phyloP scores from a whole-genome alignment of 305 asterid genomes.

The Rubia balearica region DNA sequence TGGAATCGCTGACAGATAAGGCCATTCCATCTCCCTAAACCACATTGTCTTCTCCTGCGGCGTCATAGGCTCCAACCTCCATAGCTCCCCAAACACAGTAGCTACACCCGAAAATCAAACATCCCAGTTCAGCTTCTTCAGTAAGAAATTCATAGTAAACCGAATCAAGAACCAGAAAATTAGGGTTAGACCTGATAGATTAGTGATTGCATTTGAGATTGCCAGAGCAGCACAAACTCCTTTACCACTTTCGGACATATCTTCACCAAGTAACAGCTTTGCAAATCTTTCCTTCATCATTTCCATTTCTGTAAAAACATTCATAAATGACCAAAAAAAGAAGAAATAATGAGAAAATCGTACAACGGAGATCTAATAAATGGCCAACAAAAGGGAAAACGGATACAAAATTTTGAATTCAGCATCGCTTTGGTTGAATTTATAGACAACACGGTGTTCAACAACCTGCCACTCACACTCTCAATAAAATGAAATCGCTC shows the following conservation, averaged over 20 bases:
- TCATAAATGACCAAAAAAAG: neutral
- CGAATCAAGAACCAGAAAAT: neutral
- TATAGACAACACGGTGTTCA: conserved; percentile 18
- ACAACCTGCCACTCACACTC: conserved; percentile 29
- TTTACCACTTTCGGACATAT: conserved; percentile 99
- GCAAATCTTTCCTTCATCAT: conserved; percentile 97
- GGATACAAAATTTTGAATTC: too few species aligned
- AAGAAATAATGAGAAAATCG: neutral
- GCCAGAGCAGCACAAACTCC: conserved; percentile 94
- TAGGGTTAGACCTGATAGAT: conserved; percentile 64
- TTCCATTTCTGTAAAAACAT: conserved; percentile 47
- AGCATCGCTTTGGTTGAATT: too few species aligned
- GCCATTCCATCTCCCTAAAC: conserved; percentile 95
- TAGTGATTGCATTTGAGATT: conserved; percentile 91
- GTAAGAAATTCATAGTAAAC: neutral
- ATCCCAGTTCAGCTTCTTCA: neutral
- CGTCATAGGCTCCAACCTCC: conserved; percentile 95
- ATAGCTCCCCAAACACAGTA: conserved; percentile 80
- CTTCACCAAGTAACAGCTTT: conserved; percentile 89
- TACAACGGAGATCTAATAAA: conserved; percentile 1
- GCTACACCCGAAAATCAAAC: conserved; percentile 34
- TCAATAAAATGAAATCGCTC: conserved; percentile 19
- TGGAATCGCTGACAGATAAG: conserved; percentile 82
- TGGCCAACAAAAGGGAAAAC: neutral
- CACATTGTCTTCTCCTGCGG: conserved; percentile 82